Evolutionary conservation across 345 rosid species (phyloP), one percentile per base, ranked within the genome.

Genomic region (Diplotaxis tenuifolia): DNA sequence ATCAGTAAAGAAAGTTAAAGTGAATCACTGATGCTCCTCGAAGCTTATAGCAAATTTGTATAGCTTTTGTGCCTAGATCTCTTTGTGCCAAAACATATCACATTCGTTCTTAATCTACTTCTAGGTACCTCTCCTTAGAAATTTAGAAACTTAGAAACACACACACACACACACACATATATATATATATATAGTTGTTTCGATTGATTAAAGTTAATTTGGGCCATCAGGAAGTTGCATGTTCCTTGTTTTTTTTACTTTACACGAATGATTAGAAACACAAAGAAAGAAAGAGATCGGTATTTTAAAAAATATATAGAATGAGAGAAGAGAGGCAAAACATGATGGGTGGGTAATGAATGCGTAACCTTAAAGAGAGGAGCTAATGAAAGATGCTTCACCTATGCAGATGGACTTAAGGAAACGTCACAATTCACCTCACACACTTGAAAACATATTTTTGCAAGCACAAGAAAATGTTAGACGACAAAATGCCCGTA

Each of bases 321-420:
- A 47, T 9, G 54, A 16, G 52, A 15, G 9, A 15, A 15, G 54
- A 21, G 54, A 47, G 47, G 34, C 22, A 57, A 52, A n/a, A 75
- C 70, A 76, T 70, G 73, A 68, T 52, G 71, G 73, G 57, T 50
- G 75, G 47, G 79, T 76, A 70, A 76, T 76, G 79, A 76, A 76
- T 70, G 79, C 71, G 79, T 76, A 63, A 70, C 23, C 75, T 70
- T 76, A 76, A 76, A 76, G 79, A 70, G 75, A 76, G 70, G 79
- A 69, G 53, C 60, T 55, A 75, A 75, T 62, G 75, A 75, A 65
- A 76, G 79, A 76, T 70, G 65, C 75, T 76, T 76, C 75, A 10
- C 75, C 75, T 69, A 68, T 68, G 38, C n/a, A n/a, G 50, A 45
- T n/a, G 50, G 58, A 53, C 47, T 31, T 75, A 27, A 76, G 71